Evolutionary conservation across 345 rosid genomes (phyloP).

Genomic region (Lepidium sativum): DNA sequence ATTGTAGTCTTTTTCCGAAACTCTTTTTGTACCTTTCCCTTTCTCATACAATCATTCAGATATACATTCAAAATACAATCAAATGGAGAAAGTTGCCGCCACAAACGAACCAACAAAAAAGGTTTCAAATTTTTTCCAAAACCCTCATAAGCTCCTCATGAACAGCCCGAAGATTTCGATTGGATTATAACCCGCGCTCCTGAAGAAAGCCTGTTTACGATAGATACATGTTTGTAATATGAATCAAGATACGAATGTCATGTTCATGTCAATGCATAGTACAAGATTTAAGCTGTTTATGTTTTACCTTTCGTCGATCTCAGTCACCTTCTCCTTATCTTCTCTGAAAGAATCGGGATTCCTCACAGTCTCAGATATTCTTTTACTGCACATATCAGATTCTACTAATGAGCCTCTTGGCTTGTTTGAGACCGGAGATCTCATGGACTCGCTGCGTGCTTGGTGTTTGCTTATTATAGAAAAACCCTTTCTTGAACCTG

Average conservation of each 20-base stretch:
- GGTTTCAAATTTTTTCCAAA: too few relatives aligned
- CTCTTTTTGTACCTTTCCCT: neutral
- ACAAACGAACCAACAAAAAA: too few relatives aligned
- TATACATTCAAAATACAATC: slow-evolving; percentile 13
- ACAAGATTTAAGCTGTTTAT: neutral
- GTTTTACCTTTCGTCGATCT: slow-evolving; percentile 85
- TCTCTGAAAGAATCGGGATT: slow-evolving; percentile 53
- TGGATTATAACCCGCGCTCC: slow-evolving; percentile 96
- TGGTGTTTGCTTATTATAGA: slow-evolving; percentile 37
- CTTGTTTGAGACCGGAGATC: slow-evolving; percentile 66
- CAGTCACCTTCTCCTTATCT: slow-evolving; percentile 59
- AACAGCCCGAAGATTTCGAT: slow-evolving; percentile 47
- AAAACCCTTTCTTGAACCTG: slow-evolving; percentile 51
- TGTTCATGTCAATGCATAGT: neutral
- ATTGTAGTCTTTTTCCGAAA: slow-evolving; percentile 17
- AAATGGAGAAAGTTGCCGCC: slow-evolving; percentile 21
- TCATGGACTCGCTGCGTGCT: slow-evolving; percentile 47
- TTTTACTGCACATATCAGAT: slow-evolving; percentile 33
- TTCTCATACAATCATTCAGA: slow-evolving; percentile 10
- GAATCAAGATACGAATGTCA: neutral
- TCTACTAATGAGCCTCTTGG: slow-evolving; percentile 40
- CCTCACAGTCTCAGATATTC: slow-evolving; percentile 47
- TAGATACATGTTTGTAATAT: too few relatives aligned
- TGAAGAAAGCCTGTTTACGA: slow-evolving; percentile 99
- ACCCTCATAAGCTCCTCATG: slow-evolving; percentile 2